Conservation (phyloP, 192 early-diverging fungal genomes). For the Mortierella alpina region DNA sequence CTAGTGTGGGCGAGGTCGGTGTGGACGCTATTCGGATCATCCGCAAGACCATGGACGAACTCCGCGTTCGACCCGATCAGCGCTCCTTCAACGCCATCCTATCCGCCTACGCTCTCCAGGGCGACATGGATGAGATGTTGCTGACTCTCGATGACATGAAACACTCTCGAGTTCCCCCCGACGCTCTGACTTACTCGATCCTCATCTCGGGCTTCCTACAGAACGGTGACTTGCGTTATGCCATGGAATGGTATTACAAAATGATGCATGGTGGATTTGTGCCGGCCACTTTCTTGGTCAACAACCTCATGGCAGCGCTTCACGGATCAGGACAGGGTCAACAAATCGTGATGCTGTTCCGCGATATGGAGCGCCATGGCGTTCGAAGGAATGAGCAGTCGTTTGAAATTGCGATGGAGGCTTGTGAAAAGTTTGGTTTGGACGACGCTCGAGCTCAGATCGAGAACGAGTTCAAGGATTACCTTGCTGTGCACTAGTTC, state of each 20-base stretch:
- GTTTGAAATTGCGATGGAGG: conserved; percentile 35
- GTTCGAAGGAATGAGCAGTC: conserved; percentile 34
- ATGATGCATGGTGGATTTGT: conserved; percentile 26
- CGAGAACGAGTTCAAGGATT: conserved; percentile 27
- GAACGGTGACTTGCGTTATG: conserved; percentile 42
- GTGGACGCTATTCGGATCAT: conserved; percentile 18
- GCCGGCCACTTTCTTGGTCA: conserved; percentile 25
- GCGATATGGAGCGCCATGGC: conserved; percentile 13
- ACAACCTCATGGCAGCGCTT: conserved; percentile 47
- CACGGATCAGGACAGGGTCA: conserved; percentile 44
- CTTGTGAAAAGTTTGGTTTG: conserved; percentile 36
- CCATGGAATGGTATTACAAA: conserved; percentile 53
- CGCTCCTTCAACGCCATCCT: conserved; percentile 46
- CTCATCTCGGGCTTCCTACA: conserved; percentile 48
- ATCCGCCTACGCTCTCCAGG: conserved; percentile 38
- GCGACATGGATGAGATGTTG: conserved; percentile 38
- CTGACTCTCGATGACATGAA: conserved; percentile 30
- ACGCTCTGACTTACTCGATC: conserved; percentile 42
- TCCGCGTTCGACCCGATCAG: conserved; percentile 28
- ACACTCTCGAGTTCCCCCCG: conserved; percentile 15
- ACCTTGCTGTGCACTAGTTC: not conserved
- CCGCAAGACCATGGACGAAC: conserved; percentile 29
- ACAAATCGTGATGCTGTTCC: conserved; percentile 27
- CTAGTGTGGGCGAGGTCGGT: conserved; percentile 38
- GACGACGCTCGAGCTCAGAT: conserved; percentile 5